These are phyloP conservation scores for Ophiostoma sp. DNA, from an alignment of 2,329 filamentous ascomycete species.

Conservation along the genomic window DNA sequence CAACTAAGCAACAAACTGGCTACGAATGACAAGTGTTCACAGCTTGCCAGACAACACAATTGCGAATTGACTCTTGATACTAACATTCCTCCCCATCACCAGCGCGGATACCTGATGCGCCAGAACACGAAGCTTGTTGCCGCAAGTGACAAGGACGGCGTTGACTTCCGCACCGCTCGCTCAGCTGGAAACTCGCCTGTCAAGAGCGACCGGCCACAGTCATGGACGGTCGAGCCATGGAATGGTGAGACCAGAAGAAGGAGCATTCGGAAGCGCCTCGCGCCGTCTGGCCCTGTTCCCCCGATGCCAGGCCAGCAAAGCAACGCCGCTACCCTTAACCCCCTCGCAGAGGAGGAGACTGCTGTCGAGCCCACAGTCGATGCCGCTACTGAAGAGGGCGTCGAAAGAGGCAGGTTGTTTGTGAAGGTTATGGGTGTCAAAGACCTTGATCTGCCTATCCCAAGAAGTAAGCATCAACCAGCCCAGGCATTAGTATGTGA, in stretches of 20 bases:
- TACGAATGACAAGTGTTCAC: constrained; percentile 20
- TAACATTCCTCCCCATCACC: constrained; percentile 58
- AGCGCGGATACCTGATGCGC: constrained; percentile 98
- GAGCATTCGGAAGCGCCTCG: constrained; percentile 53
- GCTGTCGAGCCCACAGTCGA: constrained; percentile 39
- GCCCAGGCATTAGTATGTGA: too few relatives aligned
- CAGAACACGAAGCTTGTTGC: constrained; percentile 97
- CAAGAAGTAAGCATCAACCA: constrained; percentile 62
- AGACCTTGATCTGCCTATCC: constrained; percentile 84
- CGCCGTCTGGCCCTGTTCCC: constrained; percentile 60
- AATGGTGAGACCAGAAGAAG: constrained; percentile 70
- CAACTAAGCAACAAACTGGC: neutral
- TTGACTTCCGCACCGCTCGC: constrained; percentile 50
- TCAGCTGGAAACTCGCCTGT: constrained; percentile 63
- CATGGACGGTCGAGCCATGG: constrained; percentile 97
- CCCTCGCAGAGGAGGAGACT: constrained; percentile 64
- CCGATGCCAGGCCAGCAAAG: constrained; percentile 85
- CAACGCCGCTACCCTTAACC: constrained; percentile 61
- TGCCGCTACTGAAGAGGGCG: constrained; percentile 63
- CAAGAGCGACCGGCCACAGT: constrained; percentile 76
- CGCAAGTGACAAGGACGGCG: constrained; percentile 69
- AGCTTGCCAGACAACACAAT: constrained; percentile 22
- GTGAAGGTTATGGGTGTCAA: constrained; percentile 99
- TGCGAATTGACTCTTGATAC: constrained; percentile 41
- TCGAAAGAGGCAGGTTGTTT: constrained; percentile 84